Percentiles rank a stretch among this genome's conserved stretches.
Evolutionary conservation across 306 rosid genomes (phyloP).

Genomic region (Medicago ruthenica): DNA sequence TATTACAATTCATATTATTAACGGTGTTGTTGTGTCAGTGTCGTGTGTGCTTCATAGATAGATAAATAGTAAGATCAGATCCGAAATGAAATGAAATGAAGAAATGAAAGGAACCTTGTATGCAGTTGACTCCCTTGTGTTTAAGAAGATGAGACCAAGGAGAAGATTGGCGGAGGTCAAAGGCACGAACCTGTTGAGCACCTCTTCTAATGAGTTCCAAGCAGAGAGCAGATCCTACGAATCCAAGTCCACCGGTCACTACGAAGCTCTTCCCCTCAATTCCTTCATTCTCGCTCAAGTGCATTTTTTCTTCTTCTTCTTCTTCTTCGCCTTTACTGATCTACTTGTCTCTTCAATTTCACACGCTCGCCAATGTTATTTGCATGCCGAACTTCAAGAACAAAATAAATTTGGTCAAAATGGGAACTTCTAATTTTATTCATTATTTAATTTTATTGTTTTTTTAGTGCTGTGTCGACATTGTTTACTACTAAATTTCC

Average conservation of each 20-base stretch:
- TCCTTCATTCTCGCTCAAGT: slow-evolving; percentile 89
- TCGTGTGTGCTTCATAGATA: no score
- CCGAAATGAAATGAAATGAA: background rate
- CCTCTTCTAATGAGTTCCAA: slow-evolving; percentile 81
- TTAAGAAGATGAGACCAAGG: slow-evolving; percentile 60
- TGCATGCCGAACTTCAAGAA: no score
- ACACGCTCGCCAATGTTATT: no score
- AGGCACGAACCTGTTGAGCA: slow-evolving; percentile 72
- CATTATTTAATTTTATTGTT: no score
- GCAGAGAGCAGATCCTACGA: slow-evolving; percentile 87
- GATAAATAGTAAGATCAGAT: background rate
- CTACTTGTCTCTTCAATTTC: no score
- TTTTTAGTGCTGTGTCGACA: no score
- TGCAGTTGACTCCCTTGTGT: slow-evolving; percentile 59
- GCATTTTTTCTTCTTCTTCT: slow-evolving; percentile 58
- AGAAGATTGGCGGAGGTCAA: slow-evolving; percentile 74
- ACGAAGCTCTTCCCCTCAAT: slow-evolving; percentile 75
- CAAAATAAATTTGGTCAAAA: no score
- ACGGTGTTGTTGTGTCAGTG: no score
- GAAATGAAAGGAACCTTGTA: slow-evolving; percentile 59
- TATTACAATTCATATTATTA: no score
- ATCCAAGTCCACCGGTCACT: slow-evolving; percentile 89
- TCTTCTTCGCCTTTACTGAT: no score
- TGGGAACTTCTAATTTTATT: no score
- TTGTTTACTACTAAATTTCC: no score